These are phyloP conservation scores for Naganishia sp. DNA, from an alignment of 1,284 basidiomycete species.

Conservation along the genomic window DNA sequence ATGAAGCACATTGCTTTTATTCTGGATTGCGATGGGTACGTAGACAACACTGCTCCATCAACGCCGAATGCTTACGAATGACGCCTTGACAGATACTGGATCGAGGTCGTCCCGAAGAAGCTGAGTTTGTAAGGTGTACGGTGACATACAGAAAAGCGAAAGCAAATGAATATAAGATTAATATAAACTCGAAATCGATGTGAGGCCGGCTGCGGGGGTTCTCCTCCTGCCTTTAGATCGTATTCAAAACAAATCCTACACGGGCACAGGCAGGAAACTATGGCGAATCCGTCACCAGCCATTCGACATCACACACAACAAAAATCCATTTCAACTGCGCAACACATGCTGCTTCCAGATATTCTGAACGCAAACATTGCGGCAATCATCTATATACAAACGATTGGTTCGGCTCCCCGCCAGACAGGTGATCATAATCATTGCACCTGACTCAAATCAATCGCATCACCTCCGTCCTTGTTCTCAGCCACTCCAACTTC, in stretches of 20 bases:
- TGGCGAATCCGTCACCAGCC: too few species aligned
- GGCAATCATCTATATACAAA: not conserved
- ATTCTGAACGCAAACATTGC: too few species aligned
- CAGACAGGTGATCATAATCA: not conserved
- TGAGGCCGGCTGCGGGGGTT: not conserved
- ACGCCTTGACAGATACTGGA: constrained; percentile 61
- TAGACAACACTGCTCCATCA: not conserved
- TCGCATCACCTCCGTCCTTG: constrained; percentile 47
- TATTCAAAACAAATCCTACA: too few species aligned
- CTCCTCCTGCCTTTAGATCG: too few species aligned
- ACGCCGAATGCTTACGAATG: too few species aligned
- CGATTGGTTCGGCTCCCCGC: not conserved
- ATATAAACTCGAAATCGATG: too few species aligned
- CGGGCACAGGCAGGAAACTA: too few species aligned
- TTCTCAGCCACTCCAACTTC: constrained; percentile 79
- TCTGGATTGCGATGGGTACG: constrained; percentile 59
- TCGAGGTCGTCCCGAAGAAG: constrained; percentile 55
- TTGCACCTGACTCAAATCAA: constrained; percentile 43
- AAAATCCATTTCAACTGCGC: too few species aligned
- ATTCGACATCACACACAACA: not conserved
- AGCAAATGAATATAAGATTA: too few species aligned
- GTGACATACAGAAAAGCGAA: too few species aligned
- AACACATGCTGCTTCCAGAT: too few species aligned
- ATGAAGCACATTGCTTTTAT: constrained; percentile 84
- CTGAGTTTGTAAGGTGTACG: constrained; percentile 3